These are phyloP conservation scores for Claviceps citrina DNA, from an alignment of 2,329 filamentous ascomycete species.

Conservation along the genomic window DNA sequence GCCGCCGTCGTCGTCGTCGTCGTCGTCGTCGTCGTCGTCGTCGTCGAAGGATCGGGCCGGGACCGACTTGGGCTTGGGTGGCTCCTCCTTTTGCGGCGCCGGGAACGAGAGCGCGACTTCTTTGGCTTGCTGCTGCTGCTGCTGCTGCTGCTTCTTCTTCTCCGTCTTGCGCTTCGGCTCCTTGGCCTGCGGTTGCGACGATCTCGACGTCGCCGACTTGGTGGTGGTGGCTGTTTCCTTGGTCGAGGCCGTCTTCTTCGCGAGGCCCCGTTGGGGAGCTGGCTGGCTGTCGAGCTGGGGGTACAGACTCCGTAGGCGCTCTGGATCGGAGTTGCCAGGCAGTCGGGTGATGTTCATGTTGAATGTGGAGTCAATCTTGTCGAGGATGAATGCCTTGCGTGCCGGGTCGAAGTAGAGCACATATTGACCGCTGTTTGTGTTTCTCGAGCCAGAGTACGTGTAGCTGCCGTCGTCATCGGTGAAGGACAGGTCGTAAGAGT, in stretches of 20 bases:
- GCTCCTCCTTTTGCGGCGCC: slow-evolving; percentile 17
- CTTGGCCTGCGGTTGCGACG: slow-evolving; percentile 6
- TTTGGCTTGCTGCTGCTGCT: slow-evolving; percentile 19
- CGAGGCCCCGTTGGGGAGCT: slow-evolving; percentile 12
- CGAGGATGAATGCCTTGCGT: slow-evolving; percentile 64
- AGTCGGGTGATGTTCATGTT: slow-evolving; percentile 71
- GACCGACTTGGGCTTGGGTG: slow-evolving; percentile 15
- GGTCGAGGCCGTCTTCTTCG: slow-evolving; percentile 12
- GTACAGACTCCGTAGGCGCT: slow-evolving; percentile 50
- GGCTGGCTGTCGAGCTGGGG: slow-evolving; percentile 40
- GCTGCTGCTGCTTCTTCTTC: slow-evolving; percentile 21
- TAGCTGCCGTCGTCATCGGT: slow-evolving; percentile 41
- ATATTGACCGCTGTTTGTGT: slow-evolving; percentile 40
- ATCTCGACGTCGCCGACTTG: slow-evolving; percentile 6
- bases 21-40: slow-evolving; percentile 37
- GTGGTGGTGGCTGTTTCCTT: slow-evolving; percentile 14
- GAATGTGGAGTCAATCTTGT: slow-evolving; percentile 67
- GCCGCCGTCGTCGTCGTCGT: slow-evolving; percentile 40
- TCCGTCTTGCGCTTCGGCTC: slow-evolving; percentile 14
- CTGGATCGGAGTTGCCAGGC: slow-evolving; percentile 47
- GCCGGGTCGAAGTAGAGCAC: slow-evolving; percentile 62
- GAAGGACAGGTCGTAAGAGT: slow-evolving; percentile 41
- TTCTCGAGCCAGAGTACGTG: slow-evolving; percentile 43
- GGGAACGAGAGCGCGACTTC: slow-evolving; percentile 20
- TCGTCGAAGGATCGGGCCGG: slow-evolving; percentile 18